These are phyloP conservation scores for Tolypocladium amazonense DNA, from an alignment of 2,329 filamentous ascomycete species.

Conservation along the genomic window DNA sequence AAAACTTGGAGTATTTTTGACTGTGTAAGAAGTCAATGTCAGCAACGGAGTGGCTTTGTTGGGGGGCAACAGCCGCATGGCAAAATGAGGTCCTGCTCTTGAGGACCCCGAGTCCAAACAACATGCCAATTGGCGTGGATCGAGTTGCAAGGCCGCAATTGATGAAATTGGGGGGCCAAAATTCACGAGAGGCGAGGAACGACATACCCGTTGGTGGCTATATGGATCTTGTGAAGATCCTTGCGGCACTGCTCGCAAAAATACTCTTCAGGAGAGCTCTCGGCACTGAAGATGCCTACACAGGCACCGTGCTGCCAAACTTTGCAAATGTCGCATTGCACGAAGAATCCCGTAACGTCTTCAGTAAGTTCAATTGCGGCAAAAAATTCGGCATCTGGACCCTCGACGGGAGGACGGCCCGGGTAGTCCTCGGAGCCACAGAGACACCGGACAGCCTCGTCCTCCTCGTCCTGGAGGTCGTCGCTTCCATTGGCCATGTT, in stretches of 20 bases:
- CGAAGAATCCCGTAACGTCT: conserved; percentile 88
- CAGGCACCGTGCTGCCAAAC: conserved; percentile 99
- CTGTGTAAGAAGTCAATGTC: conserved; percentile 29
- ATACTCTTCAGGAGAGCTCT: conserved; percentile 89
- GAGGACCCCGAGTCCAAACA: background rate
- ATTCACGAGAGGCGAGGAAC: background rate
- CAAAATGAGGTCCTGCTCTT: background rate
- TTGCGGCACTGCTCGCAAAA: conserved; percentile 93
- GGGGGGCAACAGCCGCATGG: background rate
- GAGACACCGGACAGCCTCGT: conserved; percentile 91
- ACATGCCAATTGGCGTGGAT: background rate
- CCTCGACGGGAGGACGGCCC: conserved; percentile 59
- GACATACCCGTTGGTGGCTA: conserved; percentile 75
- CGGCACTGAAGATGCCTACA: conserved; percentile 92
- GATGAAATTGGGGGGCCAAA: background rate
- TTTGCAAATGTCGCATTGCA: conserved; percentile 95
- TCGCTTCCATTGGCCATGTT: conserved; percentile 53
- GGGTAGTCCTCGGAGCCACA: conserved; percentile 94
- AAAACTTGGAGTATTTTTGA: conserved; percentile 56
- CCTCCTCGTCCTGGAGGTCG: conserved; percentile 66
- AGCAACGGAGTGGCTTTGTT: conserved; percentile 15
- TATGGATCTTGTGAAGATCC: conserved; percentile 77
- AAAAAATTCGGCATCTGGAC: conserved; percentile 46
- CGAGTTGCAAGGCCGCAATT: background rate
- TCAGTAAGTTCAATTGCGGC: conserved; percentile 58